Evolutionary conservation across 1,284 basidiomycete species (phyloP), one percentile per base, ranked within the genome.

Genomic region (Ustilago trichophora): DNA sequence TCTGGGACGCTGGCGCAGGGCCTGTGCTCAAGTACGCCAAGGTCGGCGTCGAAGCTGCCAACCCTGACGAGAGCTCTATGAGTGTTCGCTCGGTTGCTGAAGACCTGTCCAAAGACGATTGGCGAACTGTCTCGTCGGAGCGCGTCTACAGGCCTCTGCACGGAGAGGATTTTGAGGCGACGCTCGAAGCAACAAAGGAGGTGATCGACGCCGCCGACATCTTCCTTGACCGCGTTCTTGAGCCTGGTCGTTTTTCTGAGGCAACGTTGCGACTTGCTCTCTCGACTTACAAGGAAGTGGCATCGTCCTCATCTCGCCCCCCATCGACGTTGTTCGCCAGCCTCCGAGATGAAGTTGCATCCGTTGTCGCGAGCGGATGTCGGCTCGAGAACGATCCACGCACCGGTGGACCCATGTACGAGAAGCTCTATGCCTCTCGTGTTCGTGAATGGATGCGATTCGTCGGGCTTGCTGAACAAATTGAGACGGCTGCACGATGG

Each of bases 401-500:
- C 19, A 69, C 68, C 1, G 68, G 71, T 11, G 68, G 62, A 4
- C 54, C 60, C 6, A 46, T 70, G 43, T 55, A 72, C 52, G 71
- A 71, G 21, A 48, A 63, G 56, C 60, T 70, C 19, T 59, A 59
- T 15, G 55, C 56, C 12, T 46, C 54, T 13, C 48, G 66, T 16
- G 33, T 69, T 4, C 52, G 65, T 18, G 75, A 76, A 27, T 80
- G 77, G 77, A 65, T 72, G 53, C 71, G 67, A n/a, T 74, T 76
- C 48, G 63, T 71, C 6, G 72, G 72, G 6, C 62, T 77, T 10
- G 62, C 68, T 29, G 75, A 78, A 52, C 68, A 77, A 50, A 56
- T 70, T 43, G 77, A 80, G 49, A 60, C 64, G 18, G 57, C 60
- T 0, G 77, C 73, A 18, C 58, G 70, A 32, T 80, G 74, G 73